These are phyloP conservation scores for Hippophae gyantsensis DNA, from an alignment of 306 rosid genomes.

Conservation along the genomic window DNA sequence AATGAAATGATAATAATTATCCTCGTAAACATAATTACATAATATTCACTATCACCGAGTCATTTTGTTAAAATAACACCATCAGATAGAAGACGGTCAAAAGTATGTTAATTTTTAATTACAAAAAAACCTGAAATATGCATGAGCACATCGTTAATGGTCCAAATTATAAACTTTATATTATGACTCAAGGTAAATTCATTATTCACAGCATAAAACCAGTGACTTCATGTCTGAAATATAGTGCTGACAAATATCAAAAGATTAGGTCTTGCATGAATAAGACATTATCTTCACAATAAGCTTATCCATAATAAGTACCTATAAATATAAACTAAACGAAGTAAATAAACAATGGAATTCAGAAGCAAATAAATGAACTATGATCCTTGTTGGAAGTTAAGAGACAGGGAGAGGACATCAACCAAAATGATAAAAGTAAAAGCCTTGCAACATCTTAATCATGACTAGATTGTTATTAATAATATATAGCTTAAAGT, in stretches of 20 bases:
- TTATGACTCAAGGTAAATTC: neutral
- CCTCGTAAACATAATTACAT: no score
- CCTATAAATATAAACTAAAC: slow-evolving; percentile 34
- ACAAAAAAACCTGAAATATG: no score
- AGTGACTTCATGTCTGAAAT: slow-evolving; percentile 2
- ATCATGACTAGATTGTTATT: neutral
- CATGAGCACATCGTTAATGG: no score
- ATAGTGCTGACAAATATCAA: neutral
- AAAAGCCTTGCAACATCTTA: neutral
- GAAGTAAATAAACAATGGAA: neutral
- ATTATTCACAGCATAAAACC: slow-evolving; percentile 6
- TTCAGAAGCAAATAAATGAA: neutral
- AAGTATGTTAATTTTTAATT: no score
- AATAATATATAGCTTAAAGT: no score
- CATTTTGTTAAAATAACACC: no score
- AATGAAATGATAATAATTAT: no score
- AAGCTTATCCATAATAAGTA: slow-evolving; percentile 68
- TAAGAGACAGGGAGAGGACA: slow-evolving; percentile 5
- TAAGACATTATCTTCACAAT: slow-evolving; percentile 71
- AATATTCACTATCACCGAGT: no score
- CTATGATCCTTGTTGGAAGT: neutral
- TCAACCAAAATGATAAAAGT: neutral
- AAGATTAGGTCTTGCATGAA: slow-evolving; percentile 26
- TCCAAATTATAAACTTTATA: no score
- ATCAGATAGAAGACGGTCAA: no score